Percentiles rank a stretch among this genome's conserved stretches.
These are phyloP conservation scores for Lactarius trivialis DNA, from an alignment of 768 basidiomycete genomes.

Conservation along the genomic window DNA sequence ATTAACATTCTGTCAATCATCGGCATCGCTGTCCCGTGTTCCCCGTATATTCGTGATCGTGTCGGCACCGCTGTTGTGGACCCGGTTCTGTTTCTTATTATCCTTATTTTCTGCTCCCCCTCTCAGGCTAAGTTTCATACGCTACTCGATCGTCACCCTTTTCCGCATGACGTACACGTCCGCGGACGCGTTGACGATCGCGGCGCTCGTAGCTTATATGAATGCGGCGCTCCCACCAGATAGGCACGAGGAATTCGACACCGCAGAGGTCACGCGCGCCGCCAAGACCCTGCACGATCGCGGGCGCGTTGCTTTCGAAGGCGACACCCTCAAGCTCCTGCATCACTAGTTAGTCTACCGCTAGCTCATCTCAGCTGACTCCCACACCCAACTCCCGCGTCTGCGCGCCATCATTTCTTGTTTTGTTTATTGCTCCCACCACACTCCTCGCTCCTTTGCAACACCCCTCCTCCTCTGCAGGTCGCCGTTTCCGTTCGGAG, in stretches of 20 bases:
- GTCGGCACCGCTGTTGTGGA: not conserved
- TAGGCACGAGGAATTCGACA: slow-evolving; percentile 80
- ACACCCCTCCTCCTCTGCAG: too few relatives aligned
- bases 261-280: slow-evolving; percentile 49
- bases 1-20: not conserved
- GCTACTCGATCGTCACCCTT: slow-evolving; percentile 53
- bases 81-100: not conserved
- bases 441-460: too few relatives aligned
- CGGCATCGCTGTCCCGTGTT: not conserved
- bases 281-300: slow-evolving; percentile 30
- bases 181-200: slow-evolving; percentile 64
- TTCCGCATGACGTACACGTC: slow-evolving; percentile 62
- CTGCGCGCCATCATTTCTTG: not conserved
- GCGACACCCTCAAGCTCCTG: slow-evolving; percentile 29
- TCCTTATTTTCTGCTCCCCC: not conserved
- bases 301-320: slow-evolving; percentile 29
- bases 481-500: too few relatives aligned
- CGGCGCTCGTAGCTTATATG: slow-evolving; percentile 60
- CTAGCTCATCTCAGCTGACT: not conserved
- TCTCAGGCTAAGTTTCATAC: slow-evolving; percentile 53
- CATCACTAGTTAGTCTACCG: not conserved
- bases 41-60: not conserved
- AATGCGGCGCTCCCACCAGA: slow-evolving; percentile 72
- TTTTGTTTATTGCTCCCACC: not conserved
- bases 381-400: not conserved